Evolutionary conservation across 495 filamentous ascomycete genomes (phyloP).

Genomic region (Talaromyces liani): DNA sequence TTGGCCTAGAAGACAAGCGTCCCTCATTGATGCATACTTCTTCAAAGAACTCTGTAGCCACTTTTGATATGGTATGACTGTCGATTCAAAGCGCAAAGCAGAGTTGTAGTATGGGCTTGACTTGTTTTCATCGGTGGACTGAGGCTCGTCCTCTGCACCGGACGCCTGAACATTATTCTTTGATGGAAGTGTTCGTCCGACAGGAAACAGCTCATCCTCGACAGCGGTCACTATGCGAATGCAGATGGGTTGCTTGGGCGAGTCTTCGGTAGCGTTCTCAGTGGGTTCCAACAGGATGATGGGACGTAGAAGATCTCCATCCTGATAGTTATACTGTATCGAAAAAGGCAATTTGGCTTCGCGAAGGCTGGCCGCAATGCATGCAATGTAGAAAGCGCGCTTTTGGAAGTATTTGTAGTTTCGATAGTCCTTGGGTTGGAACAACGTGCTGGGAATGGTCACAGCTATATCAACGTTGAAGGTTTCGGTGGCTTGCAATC

Average conservation of each 20-base stretch:
- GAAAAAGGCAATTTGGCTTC: conserved; percentile 45
- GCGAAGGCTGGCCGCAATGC: conserved; percentile 61
- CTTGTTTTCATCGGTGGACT: conserved; percentile 17
- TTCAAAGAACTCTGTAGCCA: conserved; percentile 56
- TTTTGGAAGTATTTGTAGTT: conserved; percentile 95
- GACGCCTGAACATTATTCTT: conserved; percentile 61
- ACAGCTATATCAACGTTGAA: conserved; percentile 74
- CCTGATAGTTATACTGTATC: conserved; percentile 56
- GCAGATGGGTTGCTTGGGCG: conserved; percentile 36
- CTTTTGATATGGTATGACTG: conserved; percentile 64
- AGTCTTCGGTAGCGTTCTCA: conserved; percentile 17
- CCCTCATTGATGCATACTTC: conserved; percentile 62
- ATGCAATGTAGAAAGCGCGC: conserved; percentile 83
- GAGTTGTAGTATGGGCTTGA: conserved; percentile 88
- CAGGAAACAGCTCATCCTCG: conserved; percentile 57
- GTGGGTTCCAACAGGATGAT: conserved; percentile 51
- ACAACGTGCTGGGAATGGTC: conserved; percentile 69
- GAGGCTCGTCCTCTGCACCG: conserved; percentile 25
- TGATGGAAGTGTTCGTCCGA: conserved; percentile 58
- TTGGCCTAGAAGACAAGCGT: conserved; percentile 78
- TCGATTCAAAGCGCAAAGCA: conserved; percentile 69
- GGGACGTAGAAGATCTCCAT: conserved; percentile 74
- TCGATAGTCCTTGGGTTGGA: conserved; percentile 91
- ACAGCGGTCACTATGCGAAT: conserved; percentile 76
- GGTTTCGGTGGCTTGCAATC: conserved; percentile 49